Evolutionary conservation across 768 basidiomycete genomes (phyloP), one percentile per base, ranked within the genome.

Genomic region (Leucocoprinus birnbaumii): DNA sequence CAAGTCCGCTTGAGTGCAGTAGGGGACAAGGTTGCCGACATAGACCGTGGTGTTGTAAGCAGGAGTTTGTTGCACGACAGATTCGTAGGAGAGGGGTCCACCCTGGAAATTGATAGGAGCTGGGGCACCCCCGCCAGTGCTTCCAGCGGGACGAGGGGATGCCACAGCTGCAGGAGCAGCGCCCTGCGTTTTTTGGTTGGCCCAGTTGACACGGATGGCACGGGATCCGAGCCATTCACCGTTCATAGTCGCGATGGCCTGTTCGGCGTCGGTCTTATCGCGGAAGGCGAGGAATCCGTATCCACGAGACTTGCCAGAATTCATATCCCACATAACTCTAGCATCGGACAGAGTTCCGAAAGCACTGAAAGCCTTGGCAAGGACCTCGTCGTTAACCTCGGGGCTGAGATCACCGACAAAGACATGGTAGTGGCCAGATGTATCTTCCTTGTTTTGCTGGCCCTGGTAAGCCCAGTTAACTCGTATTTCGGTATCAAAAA

Each of bases 401-500:
- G 97, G 96, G 62, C 91, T 94, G 64, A 99, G 90, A 76, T 99
- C 97, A n/a, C 97, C 97, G 60, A 98, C 96, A 72, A 99, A 99
- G 65, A 99, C 94, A 69, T 99, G 97, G 73, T 85, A 98, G 73
- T 99, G 97, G 62, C 87, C 87, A 46, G 94, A 92, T 42, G 97
- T 96, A 72, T 99, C 97, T 75, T 99, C 97, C 79, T 98, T 98
- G 75, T 93, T 94, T 81, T 95, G 91, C 67, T 89, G 86, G 64
- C 94, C 95, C 72, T 98, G 96, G 72, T 98, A 98, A 34, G 97
- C 97, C 97, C 97, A 99, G 71, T 99, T 99, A 77, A 98, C 95
- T 62, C 94, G 87, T 64, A 99, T 95, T 75, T 99, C 97, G 37
- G 97, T 97, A 74, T 99, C 97, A 65, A 98, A 99, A 65, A 99